Evolutionary conservation across 768 basidiomycete genomes (phyloP), one percentile per base, ranked within the genome.

Genomic region (Candolleomyces eurysporus): DNA sequence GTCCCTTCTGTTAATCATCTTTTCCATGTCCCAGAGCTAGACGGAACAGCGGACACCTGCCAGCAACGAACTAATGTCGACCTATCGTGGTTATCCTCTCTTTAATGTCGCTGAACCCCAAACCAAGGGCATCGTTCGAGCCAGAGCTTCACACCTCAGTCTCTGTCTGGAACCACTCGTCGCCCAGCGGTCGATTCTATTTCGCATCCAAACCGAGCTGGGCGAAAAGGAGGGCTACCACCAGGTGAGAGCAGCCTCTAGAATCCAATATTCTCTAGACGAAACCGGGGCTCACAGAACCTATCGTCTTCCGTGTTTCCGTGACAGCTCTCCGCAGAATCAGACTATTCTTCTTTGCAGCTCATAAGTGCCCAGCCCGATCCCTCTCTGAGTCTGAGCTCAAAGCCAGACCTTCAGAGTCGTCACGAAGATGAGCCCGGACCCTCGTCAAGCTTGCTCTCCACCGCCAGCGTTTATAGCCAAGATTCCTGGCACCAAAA

Each of bases 151-250:
- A 40, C 53, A 36, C 32, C 53, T 55, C 9, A 55, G 53, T 21
- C 53, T 55, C 32, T 39, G 53, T 19, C 53, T 55, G 32, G 36
- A 14, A 9, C 53, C 53, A 36, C 53, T 55, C 53, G 40, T 55
- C 32, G 11, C 11, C 32, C 53, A 55, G 39, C 53, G 53, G 5
- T 55, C 53, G 1, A 13, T 55, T 11, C 53, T 55, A 7, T 55
- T 55, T 42, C 53, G 53, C 16, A 36, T 55, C 17, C 53, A 32
- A 21, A 55, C 53, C 22, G 53, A 55, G n/a, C 53, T 55, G 32
- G 39, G 36, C 7, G 32, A 42, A 22, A 21, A 32, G 13, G 51
- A 55, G 21, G 53, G 19, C 39, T 55, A 55, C 31, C 19, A 36
- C 19, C 53, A 55, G 36, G 53, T 55, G 26, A 26, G 26, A 26